Evolutionary conservation across 2,329 filamentous ascomycete species (phyloP).

Genomic region (Chaetomiaceae sp.): DNA sequence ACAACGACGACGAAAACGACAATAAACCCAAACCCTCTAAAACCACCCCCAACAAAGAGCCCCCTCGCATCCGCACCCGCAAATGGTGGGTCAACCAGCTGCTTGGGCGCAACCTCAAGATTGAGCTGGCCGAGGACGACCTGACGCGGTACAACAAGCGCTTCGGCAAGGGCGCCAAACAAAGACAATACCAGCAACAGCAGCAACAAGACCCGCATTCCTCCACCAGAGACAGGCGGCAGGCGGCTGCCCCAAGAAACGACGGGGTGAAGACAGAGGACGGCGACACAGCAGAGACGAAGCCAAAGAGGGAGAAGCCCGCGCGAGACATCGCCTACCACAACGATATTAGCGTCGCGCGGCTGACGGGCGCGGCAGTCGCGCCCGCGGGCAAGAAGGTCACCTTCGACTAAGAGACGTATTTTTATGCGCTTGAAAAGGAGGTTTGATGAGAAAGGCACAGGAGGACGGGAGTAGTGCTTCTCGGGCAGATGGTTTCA

Average conservation of each 20-base stretch:
- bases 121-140: conserved; percentile 91
- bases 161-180: conserved; percentile 65
- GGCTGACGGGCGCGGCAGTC: conserved; percentile 74
- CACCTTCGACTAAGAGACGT: conserved; percentile 70
- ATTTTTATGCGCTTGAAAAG: too few relatives aligned
- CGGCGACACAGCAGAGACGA: neutral
- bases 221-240: too few relatives aligned
- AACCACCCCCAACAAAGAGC: conserved; percentile 30
- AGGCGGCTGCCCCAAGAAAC: too few relatives aligned
- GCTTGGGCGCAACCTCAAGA: conserved; percentile 70
- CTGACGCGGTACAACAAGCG: conserved; percentile 88
- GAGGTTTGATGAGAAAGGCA: too few relatives aligned
- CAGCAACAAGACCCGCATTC: neutral
- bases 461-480: too few relatives aligned
- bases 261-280: too few relatives aligned
- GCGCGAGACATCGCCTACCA: conserved; percentile 34
- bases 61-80: conserved; percentile 50
- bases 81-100: conserved; percentile 86
- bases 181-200: conserved; percentile 20
- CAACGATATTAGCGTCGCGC: conserved; percentile 46
- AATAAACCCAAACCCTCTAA: conserved; percentile 32
- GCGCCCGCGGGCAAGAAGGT: conserved; percentile 73
- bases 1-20: conserved; percentile 22
- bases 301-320: conserved; percentile 13
- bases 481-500: too few relatives aligned